Percentiles rank a stretch among this genome's conserved stretches.
phyloP scores from a whole-genome alignment of 306 rosid species.

The Canavalia gladiata region DNA sequence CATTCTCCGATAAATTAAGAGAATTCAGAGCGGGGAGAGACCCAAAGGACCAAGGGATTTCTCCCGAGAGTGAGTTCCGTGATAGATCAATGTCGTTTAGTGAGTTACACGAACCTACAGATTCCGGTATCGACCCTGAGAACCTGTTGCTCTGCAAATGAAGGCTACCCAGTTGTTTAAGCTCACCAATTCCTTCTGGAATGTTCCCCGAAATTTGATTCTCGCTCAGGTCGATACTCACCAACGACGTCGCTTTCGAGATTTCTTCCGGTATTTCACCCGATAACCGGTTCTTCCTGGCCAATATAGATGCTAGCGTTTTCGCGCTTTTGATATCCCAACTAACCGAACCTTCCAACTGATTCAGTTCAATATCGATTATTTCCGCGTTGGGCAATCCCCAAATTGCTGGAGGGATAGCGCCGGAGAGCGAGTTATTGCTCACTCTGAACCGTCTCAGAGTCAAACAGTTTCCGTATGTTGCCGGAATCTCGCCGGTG shows the following conservation, averaged over 20 bases:
- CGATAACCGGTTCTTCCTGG: conserved; percentile 60
- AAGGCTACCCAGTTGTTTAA: conserved; percentile 66
- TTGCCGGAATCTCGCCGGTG: conserved; percentile 80
- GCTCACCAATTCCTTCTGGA: conserved; percentile 65
- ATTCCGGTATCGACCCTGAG: conserved; percentile 68
- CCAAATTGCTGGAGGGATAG: conserved; percentile 76
- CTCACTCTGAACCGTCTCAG: conserved; percentile 74
- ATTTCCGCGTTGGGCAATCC: conserved; percentile 68
- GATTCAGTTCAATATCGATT: conserved; percentile 69
- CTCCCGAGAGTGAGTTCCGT: conserved; percentile 59
- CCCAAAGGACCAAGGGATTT: conserved; percentile 77
- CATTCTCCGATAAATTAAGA: conserved; percentile 67
- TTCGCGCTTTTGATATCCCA: conserved; percentile 68
- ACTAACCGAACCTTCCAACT: conserved; percentile 67
- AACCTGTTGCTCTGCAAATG: conserved; percentile 66
- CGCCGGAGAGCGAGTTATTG: conserved; percentile 77
- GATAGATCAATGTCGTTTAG: conserved; percentile 70
- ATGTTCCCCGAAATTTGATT: conserved; percentile 68
- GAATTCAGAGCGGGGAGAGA: conserved; percentile 66
- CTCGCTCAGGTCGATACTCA: conserved; percentile 58
- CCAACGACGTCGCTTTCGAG: conserved; percentile 64
- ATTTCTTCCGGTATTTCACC: conserved; percentile 76
- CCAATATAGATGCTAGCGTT: conserved; percentile 53
- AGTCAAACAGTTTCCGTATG: conserved; percentile 60
- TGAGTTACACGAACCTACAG: conserved; percentile 64